phyloP scores from a whole-genome alignment of 176 grass and related monocot genomes.

The Thinopyrum elongatum region DNA sequence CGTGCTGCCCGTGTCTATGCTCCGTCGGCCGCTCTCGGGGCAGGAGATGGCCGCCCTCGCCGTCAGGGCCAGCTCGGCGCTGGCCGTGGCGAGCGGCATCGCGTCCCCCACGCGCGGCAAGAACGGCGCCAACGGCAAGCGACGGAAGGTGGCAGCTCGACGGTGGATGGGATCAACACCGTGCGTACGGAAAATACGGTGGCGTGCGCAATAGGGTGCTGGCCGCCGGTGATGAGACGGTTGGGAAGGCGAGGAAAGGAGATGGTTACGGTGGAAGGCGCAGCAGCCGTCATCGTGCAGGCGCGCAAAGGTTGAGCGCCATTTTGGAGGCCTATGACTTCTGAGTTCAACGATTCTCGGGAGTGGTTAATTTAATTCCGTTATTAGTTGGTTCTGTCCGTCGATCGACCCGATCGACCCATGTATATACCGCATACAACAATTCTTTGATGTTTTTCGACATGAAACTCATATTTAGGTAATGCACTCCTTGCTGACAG shows the following conservation, averaged over 20 bases:
- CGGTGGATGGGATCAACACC: not conserved
- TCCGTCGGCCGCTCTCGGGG: slow-evolving; percentile 23
- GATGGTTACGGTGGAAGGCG: not conserved
- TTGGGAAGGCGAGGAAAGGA: not conserved
- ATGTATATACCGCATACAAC: too few species aligned
- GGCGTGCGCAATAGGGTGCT: not conserved
- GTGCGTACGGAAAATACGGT: not conserved
- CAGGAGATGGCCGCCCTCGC: slow-evolving; percentile 67
- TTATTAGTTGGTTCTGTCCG: too few species aligned
- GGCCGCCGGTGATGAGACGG: not conserved
- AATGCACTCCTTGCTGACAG: too few species aligned
- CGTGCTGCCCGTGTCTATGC: slow-evolving; percentile 41
- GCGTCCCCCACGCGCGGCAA: not conserved
- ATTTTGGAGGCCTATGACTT: not conserved
- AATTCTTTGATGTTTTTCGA: too few species aligned
- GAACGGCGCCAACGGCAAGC: not conserved
- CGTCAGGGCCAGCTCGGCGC: slow-evolving; percentile 42
- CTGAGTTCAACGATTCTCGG: not conserved
- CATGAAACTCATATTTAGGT: too few species aligned
- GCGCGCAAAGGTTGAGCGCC: not conserved
- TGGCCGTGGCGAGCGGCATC: not conserved
- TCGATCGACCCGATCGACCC: too few species aligned
- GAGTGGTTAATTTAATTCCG: too few species aligned
- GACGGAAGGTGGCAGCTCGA: not conserved
- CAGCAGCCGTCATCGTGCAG: too few species aligned